A percentile compares a stretch with the other conserved stretches of the same genome.
phyloP scores from a whole-genome alignment of 805 yeast species.

The Metschnikowia sp. region DNA sequence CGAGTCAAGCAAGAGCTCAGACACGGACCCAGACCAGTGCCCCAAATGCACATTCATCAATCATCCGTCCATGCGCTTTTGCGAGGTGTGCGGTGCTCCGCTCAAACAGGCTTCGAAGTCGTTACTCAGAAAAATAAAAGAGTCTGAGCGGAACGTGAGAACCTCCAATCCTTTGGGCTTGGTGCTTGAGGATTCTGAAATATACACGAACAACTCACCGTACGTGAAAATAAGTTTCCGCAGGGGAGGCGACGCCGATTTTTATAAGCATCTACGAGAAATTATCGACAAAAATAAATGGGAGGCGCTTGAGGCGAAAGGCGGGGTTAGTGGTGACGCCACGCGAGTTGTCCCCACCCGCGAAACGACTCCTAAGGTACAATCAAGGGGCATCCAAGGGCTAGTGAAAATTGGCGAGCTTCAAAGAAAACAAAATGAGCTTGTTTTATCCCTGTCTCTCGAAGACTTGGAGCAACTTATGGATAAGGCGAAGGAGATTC shows the following conservation, averaged over 20 bases:
- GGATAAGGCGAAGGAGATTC: constrained; percentile 74
- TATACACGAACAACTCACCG: constrained; percentile 29
- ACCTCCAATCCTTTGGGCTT: constrained; percentile 20
- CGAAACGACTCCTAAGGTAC: constrained; percentile 6
- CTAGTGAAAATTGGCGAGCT: constrained; percentile 56
- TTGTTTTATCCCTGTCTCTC: constrained; percentile 62
- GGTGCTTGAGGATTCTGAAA: constrained; percentile 31
- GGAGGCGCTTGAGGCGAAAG: constrained; percentile 36
- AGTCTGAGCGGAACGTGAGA: constrained; percentile 5
- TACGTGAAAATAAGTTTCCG: constrained; percentile 73
- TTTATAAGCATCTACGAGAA: constrained; percentile 40
- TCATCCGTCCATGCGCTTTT: constrained; percentile 70
- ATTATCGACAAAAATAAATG: constrained; percentile 49
- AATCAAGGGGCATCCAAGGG: constrained; percentile 63
- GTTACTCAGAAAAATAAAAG: constrained; percentile 4
- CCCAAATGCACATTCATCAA: constrained; percentile 74
- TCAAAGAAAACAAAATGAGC: constrained; percentile 55
- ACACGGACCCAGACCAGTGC: constrained; percentile 33
- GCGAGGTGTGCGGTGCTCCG: constrained; percentile 83
- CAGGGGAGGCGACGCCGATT: constrained; percentile 60
- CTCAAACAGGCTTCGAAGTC: constrained; percentile 8
- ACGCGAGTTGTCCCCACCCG: constrained; percentile 28
- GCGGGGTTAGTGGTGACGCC: constrained; percentile 17
- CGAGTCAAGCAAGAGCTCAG: background rate
- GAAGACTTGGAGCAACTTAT: constrained; percentile 74